Conservation (phyloP, 768 basidiomycete species). For the Phanerodontia chrysosporium region DNA sequence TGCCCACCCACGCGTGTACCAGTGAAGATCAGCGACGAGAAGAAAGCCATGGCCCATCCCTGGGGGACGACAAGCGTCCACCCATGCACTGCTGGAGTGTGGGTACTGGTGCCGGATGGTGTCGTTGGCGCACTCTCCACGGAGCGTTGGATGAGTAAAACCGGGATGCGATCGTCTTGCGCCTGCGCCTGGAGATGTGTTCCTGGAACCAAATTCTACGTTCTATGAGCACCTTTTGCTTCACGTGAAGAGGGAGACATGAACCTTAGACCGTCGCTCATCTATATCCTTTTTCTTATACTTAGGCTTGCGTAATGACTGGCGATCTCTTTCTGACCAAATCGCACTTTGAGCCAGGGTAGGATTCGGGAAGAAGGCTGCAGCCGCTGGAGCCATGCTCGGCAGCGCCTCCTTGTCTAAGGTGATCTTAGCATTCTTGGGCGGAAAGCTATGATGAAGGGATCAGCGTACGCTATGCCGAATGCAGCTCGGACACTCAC, state of each 20-base stretch:
- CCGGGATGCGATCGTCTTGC: constrained; percentile 80
- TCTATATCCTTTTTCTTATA: constrained; percentile 87
- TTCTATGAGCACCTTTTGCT: neutral
- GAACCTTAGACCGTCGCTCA: constrained; percentile 69
- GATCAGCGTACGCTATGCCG: neutral
- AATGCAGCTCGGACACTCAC: constrained; percentile 43
- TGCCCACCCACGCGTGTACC: constrained; percentile 85
- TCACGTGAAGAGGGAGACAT: neutral
- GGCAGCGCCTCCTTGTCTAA: constrained; percentile 24
- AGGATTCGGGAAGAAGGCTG: constrained; percentile 48
- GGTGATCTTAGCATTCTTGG: constrained; percentile 59
- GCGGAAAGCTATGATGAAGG: constrained; percentile 63
- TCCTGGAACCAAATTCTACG: constrained; percentile 75
- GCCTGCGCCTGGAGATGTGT: constrained; percentile 58
- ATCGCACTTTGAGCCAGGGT: constrained; percentile 62
- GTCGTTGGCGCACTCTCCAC: constrained; percentile 36
- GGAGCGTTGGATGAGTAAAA: constrained; percentile 80
- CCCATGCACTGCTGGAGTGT: constrained; percentile 52
- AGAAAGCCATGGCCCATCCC: constrained; percentile 91
- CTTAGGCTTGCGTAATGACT: constrained; percentile 50
- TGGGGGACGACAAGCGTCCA: constrained; percentile 85
- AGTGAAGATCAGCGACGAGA: constrained; percentile 75
- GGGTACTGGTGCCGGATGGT: constrained; percentile 6
- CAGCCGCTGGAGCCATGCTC: constrained; percentile 23
- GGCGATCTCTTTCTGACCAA: constrained; percentile 63